A percentile compares a stretch with the other conserved stretches of the same genome.
phyloP scores from a whole-genome alignment of 306 rosid genomes.

The Rosa multiflora region DNA sequence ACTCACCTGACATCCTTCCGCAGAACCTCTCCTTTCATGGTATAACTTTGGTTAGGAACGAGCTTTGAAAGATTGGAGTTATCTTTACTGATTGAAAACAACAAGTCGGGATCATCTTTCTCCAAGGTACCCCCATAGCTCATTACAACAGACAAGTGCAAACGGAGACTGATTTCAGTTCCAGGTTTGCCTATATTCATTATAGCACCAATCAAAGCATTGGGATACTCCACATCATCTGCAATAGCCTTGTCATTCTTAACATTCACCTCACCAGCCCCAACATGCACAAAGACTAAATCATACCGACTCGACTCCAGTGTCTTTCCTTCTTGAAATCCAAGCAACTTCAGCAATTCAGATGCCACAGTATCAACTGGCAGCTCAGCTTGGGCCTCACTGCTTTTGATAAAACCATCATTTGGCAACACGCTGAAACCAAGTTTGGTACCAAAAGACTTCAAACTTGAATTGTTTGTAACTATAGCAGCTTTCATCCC shows the following conservation, averaged over 20 bases:
- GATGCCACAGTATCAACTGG: constrained; percentile 36
- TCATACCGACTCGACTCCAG: constrained; percentile 56
- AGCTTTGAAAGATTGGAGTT: constrained; percentile 47
- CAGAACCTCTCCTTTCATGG: constrained; percentile 70
- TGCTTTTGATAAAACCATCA: constrained; percentile 39
- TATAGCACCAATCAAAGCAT: constrained; percentile 71
- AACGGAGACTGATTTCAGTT: constrained; percentile 61
- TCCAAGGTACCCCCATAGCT: constrained; percentile 63
- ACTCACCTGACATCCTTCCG: constrained; percentile 77
- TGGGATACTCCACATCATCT: constrained; percentile 46
- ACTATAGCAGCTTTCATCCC: constrained; percentile 86
- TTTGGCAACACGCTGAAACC: constrained; percentile 51
- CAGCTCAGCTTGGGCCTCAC: constrained; percentile 15
- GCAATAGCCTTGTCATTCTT: constrained; percentile 35
- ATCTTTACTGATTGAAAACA: constrained; percentile 38
- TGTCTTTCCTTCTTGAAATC: constrained; percentile 69
- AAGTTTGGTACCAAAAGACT: constrained; percentile 59
- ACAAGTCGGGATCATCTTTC: constrained; percentile 43
- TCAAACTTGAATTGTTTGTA: constrained; percentile 58
- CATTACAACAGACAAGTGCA: constrained; percentile 80
- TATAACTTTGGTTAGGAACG: constrained; percentile 79
- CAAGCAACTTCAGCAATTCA: constrained; percentile 69
- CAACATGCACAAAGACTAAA: constrained; percentile 72
- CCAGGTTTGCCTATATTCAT: constrained; percentile 50
- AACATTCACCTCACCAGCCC: constrained; percentile 49